Percentiles rank a stretch among this genome's conserved stretches.
Conservation (phyloP, 2,329 filamentous ascomycete genomes). For the Trichoderma sp. region DNA sequence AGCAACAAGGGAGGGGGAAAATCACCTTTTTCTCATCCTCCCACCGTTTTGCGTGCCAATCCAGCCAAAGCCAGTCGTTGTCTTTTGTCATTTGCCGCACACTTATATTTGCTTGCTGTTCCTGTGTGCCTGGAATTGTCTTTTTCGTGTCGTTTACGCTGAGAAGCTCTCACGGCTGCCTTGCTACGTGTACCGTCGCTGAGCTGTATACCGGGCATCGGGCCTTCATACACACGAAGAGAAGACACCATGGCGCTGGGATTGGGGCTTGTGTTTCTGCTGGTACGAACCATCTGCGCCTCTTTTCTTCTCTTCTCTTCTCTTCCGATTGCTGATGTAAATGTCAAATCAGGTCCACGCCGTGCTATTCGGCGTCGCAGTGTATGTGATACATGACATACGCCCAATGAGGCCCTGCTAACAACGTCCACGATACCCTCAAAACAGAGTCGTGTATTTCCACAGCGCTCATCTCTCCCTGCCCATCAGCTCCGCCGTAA, state of each 20-base stretch:
- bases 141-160: neutral
- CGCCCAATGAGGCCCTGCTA: neutral
- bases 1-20: neutral
- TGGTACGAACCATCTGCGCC: conserved; percentile 33
- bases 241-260: conserved; percentile 28
- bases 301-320: neutral
- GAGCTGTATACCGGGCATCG: neutral
- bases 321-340: neutral
- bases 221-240: neutral
- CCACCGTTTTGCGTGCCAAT: neutral
- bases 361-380: conserved; percentile 37
- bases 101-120: neutral
- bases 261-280: conserved; percentile 36
- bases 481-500: conserved; percentile 40
- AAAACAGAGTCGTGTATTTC: conserved; percentile 43
- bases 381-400: conserved; percentile 30
- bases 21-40: neutral
- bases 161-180: neutral
- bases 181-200: neutral
- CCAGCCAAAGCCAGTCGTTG: neutral
- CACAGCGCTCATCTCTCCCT: conserved; percentile 44
- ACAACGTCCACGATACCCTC: neutral
- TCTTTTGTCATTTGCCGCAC: neutral
- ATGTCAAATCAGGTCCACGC: conserved; percentile 32
- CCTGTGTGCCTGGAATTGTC: neutral